Conservation (phyloP, 805 yeast genomes). For the Suhomyces canberraensis region DNA sequence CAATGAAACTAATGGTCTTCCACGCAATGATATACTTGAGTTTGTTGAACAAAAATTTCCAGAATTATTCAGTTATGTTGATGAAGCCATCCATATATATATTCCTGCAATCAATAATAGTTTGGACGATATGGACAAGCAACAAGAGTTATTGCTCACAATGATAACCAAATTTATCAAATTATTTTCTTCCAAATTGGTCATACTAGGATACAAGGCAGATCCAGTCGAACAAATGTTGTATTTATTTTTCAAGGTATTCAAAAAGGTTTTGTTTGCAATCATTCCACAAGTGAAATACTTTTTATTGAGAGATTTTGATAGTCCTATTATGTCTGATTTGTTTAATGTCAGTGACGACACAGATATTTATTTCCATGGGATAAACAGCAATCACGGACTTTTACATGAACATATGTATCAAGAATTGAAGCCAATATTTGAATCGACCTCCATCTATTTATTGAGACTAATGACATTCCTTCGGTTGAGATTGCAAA, state of each 20-base stretch:
- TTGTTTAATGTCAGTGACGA: conserved; percentile 25
- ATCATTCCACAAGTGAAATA: conserved; percentile 40
- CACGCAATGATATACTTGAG: conserved; percentile 6
- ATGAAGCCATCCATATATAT: conserved; percentile 22
- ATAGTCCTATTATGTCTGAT: conserved; percentile 39
- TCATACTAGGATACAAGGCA: conserved; percentile 17
- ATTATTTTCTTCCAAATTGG: conserved; percentile 29
- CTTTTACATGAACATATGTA: conserved; percentile 10
- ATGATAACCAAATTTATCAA: conserved; percentile 37
- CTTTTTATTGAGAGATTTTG: conserved; percentile 39
- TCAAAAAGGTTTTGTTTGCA: conserved; percentile 33
- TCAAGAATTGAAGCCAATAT: conserved; percentile 9
- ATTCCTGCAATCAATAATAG: conserved; percentile 24
- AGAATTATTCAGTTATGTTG: conserved; percentile 22
- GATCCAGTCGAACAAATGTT: conserved; percentile 33
- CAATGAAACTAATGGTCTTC: conserved; percentile 1
- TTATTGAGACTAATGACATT: conserved; percentile 30
- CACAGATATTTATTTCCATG: conserved; percentile 18
- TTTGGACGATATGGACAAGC: conserved; percentile 24
- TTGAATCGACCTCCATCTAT: conserved; percentile 25
- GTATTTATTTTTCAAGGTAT: conserved; percentile 29
- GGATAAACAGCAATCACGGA: conserved; percentile 13
- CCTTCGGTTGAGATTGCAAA: conserved; percentile 24
- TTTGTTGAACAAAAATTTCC: conserved; percentile 20
- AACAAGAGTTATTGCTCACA: conserved; percentile 31